phyloP scores from a whole-genome alignment of 129 eudicot species.

The Scalesia atractyloides region DNA sequence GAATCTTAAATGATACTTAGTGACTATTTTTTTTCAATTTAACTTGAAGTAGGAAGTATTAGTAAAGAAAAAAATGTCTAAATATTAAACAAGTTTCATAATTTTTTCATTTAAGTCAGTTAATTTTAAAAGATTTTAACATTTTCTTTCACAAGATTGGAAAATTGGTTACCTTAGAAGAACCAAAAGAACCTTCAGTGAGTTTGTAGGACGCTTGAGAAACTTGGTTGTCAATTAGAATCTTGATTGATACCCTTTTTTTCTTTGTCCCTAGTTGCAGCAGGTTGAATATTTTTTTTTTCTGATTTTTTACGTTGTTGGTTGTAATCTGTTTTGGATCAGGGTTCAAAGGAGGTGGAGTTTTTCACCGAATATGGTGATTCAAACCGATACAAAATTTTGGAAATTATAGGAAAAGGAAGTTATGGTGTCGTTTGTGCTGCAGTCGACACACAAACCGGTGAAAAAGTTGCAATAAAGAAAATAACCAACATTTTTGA shows the following conservation, averaged over 20 bases:
- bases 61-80: too few species aligned
- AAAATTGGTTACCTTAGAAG: neutral
- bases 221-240: too few species aligned
- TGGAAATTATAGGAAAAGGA: conserved; percentile 43
- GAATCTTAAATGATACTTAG: too few species aligned
- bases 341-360: conserved; percentile 32
- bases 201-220: too few species aligned
- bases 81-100: too few species aligned
- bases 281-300: neutral
- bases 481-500: conserved; percentile 43
- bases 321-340: conserved; percentile 5
- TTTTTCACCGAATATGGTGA: conserved; percentile 43
- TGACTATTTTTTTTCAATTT: too few species aligned
- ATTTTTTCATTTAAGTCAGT: too few species aligned
- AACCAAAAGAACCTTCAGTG: too few species aligned
- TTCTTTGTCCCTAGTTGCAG: neutral
- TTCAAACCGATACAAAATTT: conserved; percentile 32
- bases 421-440: conserved; percentile 48
- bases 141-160: neutral
- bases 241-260: too few species aligned
- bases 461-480: conserved; percentile 45
- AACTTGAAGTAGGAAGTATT: too few species aligned
- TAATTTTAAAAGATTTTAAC: too few species aligned
- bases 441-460: conserved; percentile 36
- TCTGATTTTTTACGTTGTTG: neutral